phyloP scores from a whole-genome alignment of 208 protist species.

The Blechomonas ayalai region DNA sequence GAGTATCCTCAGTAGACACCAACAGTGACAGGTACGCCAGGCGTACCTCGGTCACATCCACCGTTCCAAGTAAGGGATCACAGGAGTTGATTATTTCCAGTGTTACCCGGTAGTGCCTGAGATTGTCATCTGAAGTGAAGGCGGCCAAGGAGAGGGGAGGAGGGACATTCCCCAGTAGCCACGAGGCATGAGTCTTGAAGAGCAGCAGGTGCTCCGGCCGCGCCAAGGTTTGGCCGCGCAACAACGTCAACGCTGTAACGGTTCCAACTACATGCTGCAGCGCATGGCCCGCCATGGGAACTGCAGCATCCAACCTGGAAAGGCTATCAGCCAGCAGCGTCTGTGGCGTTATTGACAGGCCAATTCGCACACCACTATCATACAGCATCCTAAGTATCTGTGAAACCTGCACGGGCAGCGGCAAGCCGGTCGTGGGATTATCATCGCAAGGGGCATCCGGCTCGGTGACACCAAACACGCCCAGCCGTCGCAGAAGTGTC shows the following conservation, averaged over 20 bases:
- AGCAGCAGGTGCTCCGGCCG: conserved; percentile 1
- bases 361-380: too few relatives aligned
- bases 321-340: too few relatives aligned
- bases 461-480: neutral
- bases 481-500: conserved; percentile 2
- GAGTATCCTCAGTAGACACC: too few relatives aligned
- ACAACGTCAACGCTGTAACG: conserved; percentile 7
- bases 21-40: conserved; percentile 7
- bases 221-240: conserved; percentile 9
- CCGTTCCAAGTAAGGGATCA: neutral
- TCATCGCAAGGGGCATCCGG: conserved; percentile 1
- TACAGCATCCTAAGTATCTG: too few relatives aligned
- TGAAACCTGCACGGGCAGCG: too few relatives aligned
- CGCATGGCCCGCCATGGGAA: too few relatives aligned
- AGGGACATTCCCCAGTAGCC: conserved; percentile 11
- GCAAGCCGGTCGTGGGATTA: too few relatives aligned
- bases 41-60: conserved; percentile 1
- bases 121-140: conserved; percentile 12
- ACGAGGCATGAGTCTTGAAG: conserved; percentile 9
- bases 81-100: conserved; percentile 11
- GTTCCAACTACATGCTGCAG: conserved; percentile 1
- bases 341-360: too few relatives aligned
- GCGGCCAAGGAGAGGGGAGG: conserved; percentile 3
- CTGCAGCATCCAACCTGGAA: too few relatives aligned
- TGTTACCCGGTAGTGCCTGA: neutral